phyloP scores from a whole-genome alignment of 2,329 filamentous ascomycete genomes.

The Fonsecaea pugnacius region DNA sequence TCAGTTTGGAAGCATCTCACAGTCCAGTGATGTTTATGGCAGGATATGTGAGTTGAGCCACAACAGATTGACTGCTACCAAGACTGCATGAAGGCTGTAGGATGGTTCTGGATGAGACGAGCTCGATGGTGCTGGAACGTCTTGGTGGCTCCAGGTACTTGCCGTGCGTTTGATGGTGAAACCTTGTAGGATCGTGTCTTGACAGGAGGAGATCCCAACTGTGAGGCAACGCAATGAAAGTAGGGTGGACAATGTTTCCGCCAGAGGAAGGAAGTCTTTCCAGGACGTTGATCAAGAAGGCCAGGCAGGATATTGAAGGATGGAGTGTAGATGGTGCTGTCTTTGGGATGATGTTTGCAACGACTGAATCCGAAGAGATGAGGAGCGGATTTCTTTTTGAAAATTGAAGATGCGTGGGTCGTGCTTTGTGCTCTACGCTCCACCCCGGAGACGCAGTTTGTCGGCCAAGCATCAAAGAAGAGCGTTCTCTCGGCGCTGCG shows the following conservation, averaged over 20 bases:
- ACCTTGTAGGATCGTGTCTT: neutral
- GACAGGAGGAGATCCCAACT: neutral
- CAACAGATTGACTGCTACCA: conserved; percentile 1
- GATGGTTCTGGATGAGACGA: neutral
- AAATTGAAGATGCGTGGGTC: conserved; percentile 11
- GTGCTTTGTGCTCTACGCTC: conserved; percentile 17
- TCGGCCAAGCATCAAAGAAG: conserved; percentile 4
- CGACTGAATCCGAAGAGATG: conserved; percentile 4
- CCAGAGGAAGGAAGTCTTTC: neutral
- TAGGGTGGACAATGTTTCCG: neutral
- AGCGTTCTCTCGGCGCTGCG: neutral
- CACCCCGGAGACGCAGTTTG: conserved; percentile 14
- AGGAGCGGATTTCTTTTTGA: conserved; percentile 7
- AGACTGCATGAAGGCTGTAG: neutral
- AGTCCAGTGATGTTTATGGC: neutral
- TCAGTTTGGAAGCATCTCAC: neutral
- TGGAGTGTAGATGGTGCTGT: conserved; percentile 4
- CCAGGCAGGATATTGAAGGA: conserved; percentile 2
- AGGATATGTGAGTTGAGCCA: neutral
- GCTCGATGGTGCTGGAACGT: neutral
- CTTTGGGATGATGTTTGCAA: conserved; percentile 10
- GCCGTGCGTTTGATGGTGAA: neutral
- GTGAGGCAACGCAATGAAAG: neutral
- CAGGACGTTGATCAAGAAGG: conserved; percentile 1
- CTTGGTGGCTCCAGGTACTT: neutral